Percentiles rank a stretch among this genome's conserved stretches.
These are phyloP conservation scores for Cyphellophora attinorum DNA, from an alignment of 2,329 filamentous ascomycete species.

Conservation along the genomic window DNA sequence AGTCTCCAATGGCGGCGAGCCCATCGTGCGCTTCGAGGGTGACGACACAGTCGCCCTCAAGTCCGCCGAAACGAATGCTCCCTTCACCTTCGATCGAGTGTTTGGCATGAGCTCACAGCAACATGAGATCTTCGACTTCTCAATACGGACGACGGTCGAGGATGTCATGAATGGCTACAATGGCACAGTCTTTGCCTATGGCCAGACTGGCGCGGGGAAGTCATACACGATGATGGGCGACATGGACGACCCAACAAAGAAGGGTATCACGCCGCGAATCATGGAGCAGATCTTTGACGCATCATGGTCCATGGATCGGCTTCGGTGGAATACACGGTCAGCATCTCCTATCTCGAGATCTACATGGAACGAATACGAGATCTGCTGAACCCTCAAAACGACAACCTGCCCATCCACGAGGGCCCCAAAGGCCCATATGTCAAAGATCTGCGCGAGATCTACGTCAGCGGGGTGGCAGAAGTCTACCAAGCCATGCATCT, in stretches of 20 bases:
- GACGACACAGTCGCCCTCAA: slow-evolving; percentile 60
- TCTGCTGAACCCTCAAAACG: slow-evolving; percentile 82
- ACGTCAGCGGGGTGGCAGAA: slow-evolving; percentile 89
- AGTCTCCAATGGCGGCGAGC: slow-evolving; percentile 78
- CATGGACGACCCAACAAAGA: slow-evolving; percentile 78
- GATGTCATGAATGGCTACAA: slow-evolving; percentile 99
- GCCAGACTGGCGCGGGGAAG: slow-evolving; percentile 96
- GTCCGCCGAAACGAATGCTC: slow-evolving; percentile 72
- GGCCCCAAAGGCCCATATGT: slow-evolving; percentile 97
- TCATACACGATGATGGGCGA: slow-evolving; percentile 99
- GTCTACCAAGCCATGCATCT: slow-evolving; percentile 95
- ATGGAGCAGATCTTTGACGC: slow-evolving; percentile 94
- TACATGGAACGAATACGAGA: slow-evolving; percentile 99
- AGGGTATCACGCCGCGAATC: slow-evolving; percentile 93
- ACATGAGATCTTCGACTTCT: slow-evolving; percentile 94
- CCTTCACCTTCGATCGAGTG: slow-evolving; percentile 95
- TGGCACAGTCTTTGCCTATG: slow-evolving; percentile 88
- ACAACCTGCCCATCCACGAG: slow-evolving; percentile 95
- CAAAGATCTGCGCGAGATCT: slow-evolving; percentile 87
- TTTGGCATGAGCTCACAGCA: slow-evolving; percentile 91
- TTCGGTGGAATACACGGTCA: slow-evolving; percentile 97
- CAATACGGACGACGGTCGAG: slow-evolving; percentile 89
- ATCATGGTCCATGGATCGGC: slow-evolving; percentile 75
- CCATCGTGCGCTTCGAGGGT: slow-evolving; percentile 79
- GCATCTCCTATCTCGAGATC: slow-evolving; percentile 99